Percentiles rank a stretch among this genome's conserved stretches.
Conservation (phyloP, 1,139 yeast species). For the Saccharomyces hybrid region DNA sequence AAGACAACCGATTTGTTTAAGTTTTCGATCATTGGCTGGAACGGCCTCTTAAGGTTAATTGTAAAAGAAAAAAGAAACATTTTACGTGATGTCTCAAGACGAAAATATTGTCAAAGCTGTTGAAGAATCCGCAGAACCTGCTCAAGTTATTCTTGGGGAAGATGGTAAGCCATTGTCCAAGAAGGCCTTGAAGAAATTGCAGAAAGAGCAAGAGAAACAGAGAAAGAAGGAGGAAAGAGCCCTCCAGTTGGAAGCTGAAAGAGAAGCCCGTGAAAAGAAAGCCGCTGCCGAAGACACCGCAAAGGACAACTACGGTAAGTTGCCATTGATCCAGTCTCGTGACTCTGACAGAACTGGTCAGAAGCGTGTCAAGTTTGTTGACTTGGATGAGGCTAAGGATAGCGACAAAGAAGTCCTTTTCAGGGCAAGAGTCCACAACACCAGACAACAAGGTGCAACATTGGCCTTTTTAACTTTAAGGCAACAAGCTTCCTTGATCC, state of each 20-base stretch:
- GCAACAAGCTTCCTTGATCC: constrained; percentile 77
- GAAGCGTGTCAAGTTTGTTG: constrained; percentile 48
- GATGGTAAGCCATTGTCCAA: constrained; percentile 95
- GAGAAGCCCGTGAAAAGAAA: constrained; percentile 54
- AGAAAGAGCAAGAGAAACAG: constrained; percentile 88
- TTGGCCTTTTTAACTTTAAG: constrained; percentile 85
- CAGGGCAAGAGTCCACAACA: constrained; percentile 89
- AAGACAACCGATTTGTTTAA: neutral
- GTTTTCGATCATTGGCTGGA: neutral
- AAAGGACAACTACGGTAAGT: constrained; percentile 78
- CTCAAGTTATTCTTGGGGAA: constrained; percentile 43
- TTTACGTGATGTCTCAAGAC: constrained; percentile 14
- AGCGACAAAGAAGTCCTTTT: constrained; percentile 76
- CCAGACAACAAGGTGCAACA: constrained; percentile 94
- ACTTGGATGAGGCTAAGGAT: constrained; percentile 47
- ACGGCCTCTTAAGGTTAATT: neutral
- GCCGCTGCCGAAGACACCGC: constrained; percentile 74
- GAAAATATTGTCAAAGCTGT: constrained; percentile 2
- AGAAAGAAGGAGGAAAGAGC: constrained; percentile 90
- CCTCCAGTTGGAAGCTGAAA: constrained; percentile 77
- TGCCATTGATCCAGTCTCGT: constrained; percentile 75
- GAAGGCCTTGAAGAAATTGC: constrained; percentile 89
- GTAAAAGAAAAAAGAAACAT: neutral
- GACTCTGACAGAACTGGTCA: constrained; percentile 44
- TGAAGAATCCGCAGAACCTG: constrained; percentile 6